Percentiles rank a stretch among this genome's conserved stretches.
Conservation (phyloP, 495 filamentous ascomycete species). For the Beverwykella pulmonaria region DNA sequence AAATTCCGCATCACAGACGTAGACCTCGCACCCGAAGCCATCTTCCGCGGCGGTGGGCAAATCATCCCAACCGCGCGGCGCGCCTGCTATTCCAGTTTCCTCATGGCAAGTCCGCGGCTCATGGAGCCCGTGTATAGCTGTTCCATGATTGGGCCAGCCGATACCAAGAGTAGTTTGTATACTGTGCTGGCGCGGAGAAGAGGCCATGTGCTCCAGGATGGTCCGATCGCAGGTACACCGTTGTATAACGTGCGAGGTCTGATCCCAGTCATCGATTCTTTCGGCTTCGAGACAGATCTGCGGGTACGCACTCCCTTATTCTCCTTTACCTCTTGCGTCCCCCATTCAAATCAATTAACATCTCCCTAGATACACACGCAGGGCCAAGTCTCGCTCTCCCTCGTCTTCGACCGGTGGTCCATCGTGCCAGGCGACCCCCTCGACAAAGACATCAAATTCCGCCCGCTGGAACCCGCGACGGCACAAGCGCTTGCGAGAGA, state of each 20-base stretch:
- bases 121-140: conserved; percentile 96
- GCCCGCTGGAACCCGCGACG: conserved; percentile 82
- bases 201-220: conserved; percentile 91
- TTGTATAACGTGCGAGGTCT: conserved; percentile 87
- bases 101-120: conserved; percentile 92
- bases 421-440: conserved; percentile 94
- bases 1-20: conserved; percentile 95
- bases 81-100: conserved; percentile 89
- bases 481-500: conserved; percentile 88
- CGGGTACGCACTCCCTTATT: conserved; percentile 47
- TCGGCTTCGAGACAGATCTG: conserved; percentile 96
- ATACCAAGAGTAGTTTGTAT: conserved; percentile 84
- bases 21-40: conserved; percentile 80
- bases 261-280: conserved; percentile 93
- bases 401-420: conserved; percentile 96
- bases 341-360: too few species aligned
- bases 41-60: conserved; percentile 92
- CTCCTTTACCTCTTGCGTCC: neutral
- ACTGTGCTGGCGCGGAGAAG: conserved; percentile 85
- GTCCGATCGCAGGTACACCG: conserved; percentile 90
- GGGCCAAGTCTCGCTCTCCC: conserved; percentile 81
- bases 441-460: conserved; percentile 78
- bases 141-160: conserved; percentile 90
- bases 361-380: conserved; percentile 91
- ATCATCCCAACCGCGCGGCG: conserved; percentile 94